These are phyloP conservation scores for Chaetomium cochliodes DNA, from an alignment of 495 filamentous ascomycete species.

Conservation along the genomic window DNA sequence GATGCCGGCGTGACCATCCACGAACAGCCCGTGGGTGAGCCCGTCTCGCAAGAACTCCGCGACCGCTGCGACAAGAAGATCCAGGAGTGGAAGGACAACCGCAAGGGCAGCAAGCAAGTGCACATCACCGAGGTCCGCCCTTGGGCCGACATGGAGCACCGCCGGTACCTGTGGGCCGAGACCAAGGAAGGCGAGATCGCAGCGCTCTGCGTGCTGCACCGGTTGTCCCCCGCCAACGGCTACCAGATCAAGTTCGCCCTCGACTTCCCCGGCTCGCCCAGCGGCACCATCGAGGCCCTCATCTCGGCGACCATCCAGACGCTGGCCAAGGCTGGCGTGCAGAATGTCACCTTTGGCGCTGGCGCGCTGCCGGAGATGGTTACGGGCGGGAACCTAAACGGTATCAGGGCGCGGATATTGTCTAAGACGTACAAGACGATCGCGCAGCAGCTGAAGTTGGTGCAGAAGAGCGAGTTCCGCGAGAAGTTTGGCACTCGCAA, in stretches of 20 bases:
- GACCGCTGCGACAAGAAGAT: slow-evolving; percentile 67
- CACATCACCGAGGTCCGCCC: slow-evolving; percentile 81
- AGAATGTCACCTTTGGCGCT: slow-evolving; percentile 74
- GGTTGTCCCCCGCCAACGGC: slow-evolving; percentile 70
- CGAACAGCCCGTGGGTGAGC: slow-evolving; percentile 59
- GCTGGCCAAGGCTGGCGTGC: slow-evolving; percentile 60
- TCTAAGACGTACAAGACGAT: slow-evolving; percentile 73
- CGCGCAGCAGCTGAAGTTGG: slow-evolving; percentile 71
- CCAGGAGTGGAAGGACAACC: slow-evolving; percentile 70
- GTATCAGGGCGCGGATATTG: slow-evolving; percentile 68
- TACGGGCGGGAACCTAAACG: slow-evolving; percentile 72
- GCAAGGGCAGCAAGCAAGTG: slow-evolving; percentile 74
- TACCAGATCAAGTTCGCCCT: slow-evolving; percentile 88
- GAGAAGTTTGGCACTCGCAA: slow-evolving; percentile 79
- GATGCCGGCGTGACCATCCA: slow-evolving; percentile 73
- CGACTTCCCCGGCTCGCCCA: slow-evolving; percentile 77
- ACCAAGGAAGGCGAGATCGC: slow-evolving; percentile 65
- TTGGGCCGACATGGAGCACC: slow-evolving; percentile 74
- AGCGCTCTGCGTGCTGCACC: slow-evolving; percentile 70
- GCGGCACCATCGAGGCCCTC: slow-evolving; percentile 75
- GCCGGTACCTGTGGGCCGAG: slow-evolving; percentile 75
- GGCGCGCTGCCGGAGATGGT: slow-evolving; percentile 66
- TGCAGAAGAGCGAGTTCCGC: slow-evolving; percentile 80
- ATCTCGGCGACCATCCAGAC: slow-evolving; percentile 74
- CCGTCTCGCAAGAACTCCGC: slow-evolving; percentile 60